These are phyloP conservation scores for Yarrowia hollandica DNA, from an alignment of 805 yeast species.

Conservation along the genomic window DNA sequence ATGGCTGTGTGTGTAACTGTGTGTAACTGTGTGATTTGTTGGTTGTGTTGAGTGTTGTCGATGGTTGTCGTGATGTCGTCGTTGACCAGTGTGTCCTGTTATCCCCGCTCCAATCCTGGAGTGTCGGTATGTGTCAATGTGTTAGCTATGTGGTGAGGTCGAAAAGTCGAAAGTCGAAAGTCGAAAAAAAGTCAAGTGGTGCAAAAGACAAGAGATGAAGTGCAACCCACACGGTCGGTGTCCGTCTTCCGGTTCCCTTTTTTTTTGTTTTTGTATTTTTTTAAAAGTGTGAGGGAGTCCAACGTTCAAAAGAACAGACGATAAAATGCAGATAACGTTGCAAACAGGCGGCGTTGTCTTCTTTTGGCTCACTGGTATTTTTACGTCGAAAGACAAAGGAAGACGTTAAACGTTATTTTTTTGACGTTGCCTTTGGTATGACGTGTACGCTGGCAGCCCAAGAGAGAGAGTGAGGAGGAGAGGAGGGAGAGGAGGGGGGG, in stretches of 20 bases:
- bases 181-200: background rate
- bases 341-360: conserved; percentile 26
- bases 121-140: no score
- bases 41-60: background rate
- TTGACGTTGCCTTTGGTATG: background rate
- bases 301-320: conserved; percentile 2
- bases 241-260: conserved; percentile 5
- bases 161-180: background rate
- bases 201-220: background rate
- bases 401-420: conserved; percentile 23
- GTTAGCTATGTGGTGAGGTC: no score
- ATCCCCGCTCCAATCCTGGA: no score
- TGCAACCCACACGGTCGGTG: background rate
- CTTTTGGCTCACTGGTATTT: conserved; percentile 15
- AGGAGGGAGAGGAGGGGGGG: no score
- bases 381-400: conserved; percentile 14
- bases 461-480: background rate
- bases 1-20: background rate
- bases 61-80: no score
- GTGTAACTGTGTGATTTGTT: background rate
- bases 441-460: conserved; percentile 3
- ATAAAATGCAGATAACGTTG: conserved; percentile 26
- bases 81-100: no score
- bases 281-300: background rate
- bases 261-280: background rate